These are phyloP conservation scores for Rhizoctonia solani DNA, from an alignment of 1,284 basidiomycete species.

Conservation along the genomic window DNA sequence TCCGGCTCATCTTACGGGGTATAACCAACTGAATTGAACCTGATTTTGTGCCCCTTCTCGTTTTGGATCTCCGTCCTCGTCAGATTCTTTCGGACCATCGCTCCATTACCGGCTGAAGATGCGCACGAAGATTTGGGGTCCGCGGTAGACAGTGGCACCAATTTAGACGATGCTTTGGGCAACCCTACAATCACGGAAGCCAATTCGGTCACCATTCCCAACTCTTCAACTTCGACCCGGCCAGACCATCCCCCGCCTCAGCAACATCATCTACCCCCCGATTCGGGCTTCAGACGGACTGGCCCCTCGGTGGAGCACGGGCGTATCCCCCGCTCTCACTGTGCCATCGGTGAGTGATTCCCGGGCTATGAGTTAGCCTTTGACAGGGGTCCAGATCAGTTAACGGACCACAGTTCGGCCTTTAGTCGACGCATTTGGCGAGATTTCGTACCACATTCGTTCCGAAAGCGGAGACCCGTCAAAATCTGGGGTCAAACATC, in stretches of 20 bases:
- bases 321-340: background rate
- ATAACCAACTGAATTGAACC: slow-evolving; percentile 7
- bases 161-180: background rate
- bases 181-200: slow-evolving; percentile 10
- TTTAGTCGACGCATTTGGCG: slow-evolving; percentile 20
- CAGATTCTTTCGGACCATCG: slow-evolving; percentile 65
- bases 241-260: too few relatives aligned
- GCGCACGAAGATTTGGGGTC: slow-evolving; percentile 13
- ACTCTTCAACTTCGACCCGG: too few relatives aligned
- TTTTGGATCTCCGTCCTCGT: slow-evolving; percentile 90
- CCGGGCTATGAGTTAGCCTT: too few relatives aligned
- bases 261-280: background rate
- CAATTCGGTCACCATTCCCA: background rate
- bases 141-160: background rate
- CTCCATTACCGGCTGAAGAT: background rate
- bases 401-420: slow-evolving; percentile 37
- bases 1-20: slow-evolving; percentile 2
- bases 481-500: slow-evolving; percentile 59
- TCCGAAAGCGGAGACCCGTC: slow-evolving; percentile 70
- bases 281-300: background rate
- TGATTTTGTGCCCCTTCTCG: slow-evolving; percentile 71
- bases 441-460: slow-evolving; percentile 44
- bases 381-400: too few relatives aligned
- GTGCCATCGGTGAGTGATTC: background rate
- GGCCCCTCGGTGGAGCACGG: background rate